These are phyloP conservation scores for Fabrea salina DNA, from an alignment of 169 alveolate genomes.

Conservation along the genomic window DNA sequence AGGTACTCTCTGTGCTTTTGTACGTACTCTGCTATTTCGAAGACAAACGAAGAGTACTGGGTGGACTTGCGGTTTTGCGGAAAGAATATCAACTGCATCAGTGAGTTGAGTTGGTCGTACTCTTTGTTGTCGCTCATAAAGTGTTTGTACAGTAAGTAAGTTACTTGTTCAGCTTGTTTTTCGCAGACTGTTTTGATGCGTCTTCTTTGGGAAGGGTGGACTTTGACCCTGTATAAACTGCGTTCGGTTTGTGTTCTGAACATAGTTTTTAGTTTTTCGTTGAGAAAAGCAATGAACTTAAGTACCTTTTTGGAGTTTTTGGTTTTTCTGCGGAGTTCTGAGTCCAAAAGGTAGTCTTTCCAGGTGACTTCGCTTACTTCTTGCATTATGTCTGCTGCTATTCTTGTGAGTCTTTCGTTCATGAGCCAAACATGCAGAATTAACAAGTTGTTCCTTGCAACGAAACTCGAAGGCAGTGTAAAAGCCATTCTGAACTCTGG, in stretches of 20 bases:
- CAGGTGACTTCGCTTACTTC: background rate
- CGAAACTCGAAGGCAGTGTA: conserved; percentile 10
- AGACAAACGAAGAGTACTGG: background rate
- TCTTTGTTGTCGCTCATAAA: background rate
- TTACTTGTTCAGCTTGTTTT: background rate
- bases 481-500: conserved; percentile 12
- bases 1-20: conserved; percentile 12
- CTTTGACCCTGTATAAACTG: background rate
- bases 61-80: background rate
- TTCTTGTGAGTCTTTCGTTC: background rate
- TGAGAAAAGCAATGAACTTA: background rate
- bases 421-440: conserved; percentile 13
- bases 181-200: background rate
- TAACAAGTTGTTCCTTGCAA: background rate
- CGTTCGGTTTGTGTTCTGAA: background rate
- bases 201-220: background rate
- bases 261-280: background rate
- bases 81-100: conserved; percentile 11
- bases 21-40: background rate
- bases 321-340: background rate
- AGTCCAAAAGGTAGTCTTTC: background rate
- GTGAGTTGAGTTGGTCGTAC: background rate
- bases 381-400: background rate
- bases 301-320: background rate
- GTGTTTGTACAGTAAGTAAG: background rate